Evolutionary conservation across 306 rosid genomes (phyloP), one percentile per base, ranked within the genome.

Genomic region (Sicyos baderoa): DNA sequence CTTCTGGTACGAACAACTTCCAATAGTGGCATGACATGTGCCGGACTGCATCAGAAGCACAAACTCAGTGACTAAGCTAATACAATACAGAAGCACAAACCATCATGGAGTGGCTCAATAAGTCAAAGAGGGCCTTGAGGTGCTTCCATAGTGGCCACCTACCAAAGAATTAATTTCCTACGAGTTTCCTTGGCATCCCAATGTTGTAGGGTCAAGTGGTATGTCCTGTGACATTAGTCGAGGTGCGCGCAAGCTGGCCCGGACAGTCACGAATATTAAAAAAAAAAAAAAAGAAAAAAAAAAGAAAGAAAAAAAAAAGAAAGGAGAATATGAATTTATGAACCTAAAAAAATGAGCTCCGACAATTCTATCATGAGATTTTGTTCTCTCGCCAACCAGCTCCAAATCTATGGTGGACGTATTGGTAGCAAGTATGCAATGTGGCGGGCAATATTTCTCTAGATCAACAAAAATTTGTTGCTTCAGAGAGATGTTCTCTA

Each of bases 321-420:
- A n/a, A n/a, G n/a, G 74, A 48, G 27, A 56, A 17, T 64, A 60
- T n/a, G 3, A 6, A 48, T 18, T 8, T 17, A 37, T 67, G 79
- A 72, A 93, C 99, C 99, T 93, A 75, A 90, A 93, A 82, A 93
- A 93, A 88, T 90, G 99, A 51, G 97, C 95, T 74, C 99, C 99
- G 54, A 88, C 57, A 68, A 93, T 86, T 68, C 97, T 89, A 76
- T 85, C 90, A 68, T 84, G 86, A 79, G 91, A 90, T 72, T 76
- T 88, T 59, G 86, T 88, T 84, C 21, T 86, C 70, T 90, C 85
- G 76, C 99, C 99, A 70, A 93, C 90, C 68, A 90, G 88, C 79
- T 90, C 77, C 86, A 93, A 84, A 85, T 93, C 99, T 72, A 93
- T 93, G 59, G 99, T 93, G 68, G 99, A 93, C 66, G 99, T 93